Evolutionary conservation across 805 yeast species (phyloP).

Genomic region (Candida argentea): DNA sequence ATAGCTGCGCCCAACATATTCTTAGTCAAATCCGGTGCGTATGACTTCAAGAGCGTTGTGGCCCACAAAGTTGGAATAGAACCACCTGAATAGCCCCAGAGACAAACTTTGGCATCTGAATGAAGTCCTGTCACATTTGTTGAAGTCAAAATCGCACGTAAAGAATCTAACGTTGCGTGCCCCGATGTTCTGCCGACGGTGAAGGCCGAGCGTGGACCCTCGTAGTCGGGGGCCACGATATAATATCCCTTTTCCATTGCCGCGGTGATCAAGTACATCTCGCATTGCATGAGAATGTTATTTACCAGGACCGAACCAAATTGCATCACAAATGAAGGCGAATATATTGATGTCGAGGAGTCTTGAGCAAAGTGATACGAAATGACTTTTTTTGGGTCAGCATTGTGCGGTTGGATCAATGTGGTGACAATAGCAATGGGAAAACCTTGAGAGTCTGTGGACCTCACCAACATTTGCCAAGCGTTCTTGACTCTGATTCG

Average conservation of each 20-base stretch:
- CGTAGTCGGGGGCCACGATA: conserved; percentile 12
- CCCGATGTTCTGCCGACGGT: conserved; percentile 12
- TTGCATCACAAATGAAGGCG: conserved; percentile 11
- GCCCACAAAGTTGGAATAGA: conserved; percentile 17
- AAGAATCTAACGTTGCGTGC: conserved; percentile 10
- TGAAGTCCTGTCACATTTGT: conserved; percentile 8
- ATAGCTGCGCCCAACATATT: conserved; percentile 19
- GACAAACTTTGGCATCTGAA: conserved; percentile 7
- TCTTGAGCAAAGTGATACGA: conserved; percentile 14
- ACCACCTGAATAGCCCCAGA: conserved; percentile 19
- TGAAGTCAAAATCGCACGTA: conserved; percentile 9
- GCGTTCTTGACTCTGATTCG: conserved; percentile 11
- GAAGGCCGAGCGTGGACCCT: conserved; percentile 12
- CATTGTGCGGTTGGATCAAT: conserved; percentile 13
- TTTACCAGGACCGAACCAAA: conserved; percentile 4
- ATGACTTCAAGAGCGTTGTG: conserved; percentile 12
- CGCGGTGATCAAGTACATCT: conserved; percentile 7
- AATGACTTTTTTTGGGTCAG: conserved; percentile 12
- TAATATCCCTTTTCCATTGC: conserved; percentile 12
- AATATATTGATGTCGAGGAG: conserved; percentile 11
- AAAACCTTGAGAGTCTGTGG: conserved; percentile 11
- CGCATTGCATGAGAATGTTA: conserved; percentile 7
- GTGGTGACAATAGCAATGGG: conserved; percentile 15
- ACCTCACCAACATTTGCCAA: conserved; percentile 14
- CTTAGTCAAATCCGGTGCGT: conserved; percentile 13